Evolutionary conservation across 176 grass and related monocot genomes (phyloP), one percentile per base, ranked within the genome.

Genomic region (Microstegium vimineum): DNA sequence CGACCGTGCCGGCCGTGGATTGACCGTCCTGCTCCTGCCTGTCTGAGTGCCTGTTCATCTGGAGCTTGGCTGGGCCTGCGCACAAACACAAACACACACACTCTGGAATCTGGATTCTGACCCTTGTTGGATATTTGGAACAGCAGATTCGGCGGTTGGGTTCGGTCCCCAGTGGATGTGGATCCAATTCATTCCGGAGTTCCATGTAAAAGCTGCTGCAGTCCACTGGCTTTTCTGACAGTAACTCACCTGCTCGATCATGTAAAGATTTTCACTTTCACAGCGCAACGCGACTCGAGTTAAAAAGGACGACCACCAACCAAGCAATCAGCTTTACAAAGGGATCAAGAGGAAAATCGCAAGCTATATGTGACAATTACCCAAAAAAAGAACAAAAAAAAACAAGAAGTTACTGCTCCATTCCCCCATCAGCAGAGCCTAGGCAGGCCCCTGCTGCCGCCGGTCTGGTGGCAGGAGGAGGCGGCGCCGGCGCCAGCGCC

Each of bases 371-470:
- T 17, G 34, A 33, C 66, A 80, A 1, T 54, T 28, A 70, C 49
- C 54, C 32, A 23, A 34, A 40, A 52, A 1, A 66, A 25, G 8
- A 3, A 30, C 0, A 14, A 16, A 41, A 14, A 36, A 37, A 6
- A 54, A 9, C 22, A n/a, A 12, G 22, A 26, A 37, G n/a, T 68
- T 68, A 4, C 30, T 8, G 7, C 7, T 22, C 9, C 12, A 11
- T 1, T 1, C 9, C 20, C 8, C 23, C n/a, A n/a, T 88, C 32
- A 95, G 77, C 96, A 99, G 28, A 99, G 87, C 79, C 89, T 93
- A 42, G 93, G 91, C 85, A 95, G 41, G 26, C 87, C 91, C 22
- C 77, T 93, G n/a, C n/a, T n/a, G 8, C 71, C 67, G 34, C 78
- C 73, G 71, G 65, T 54, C 27, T 84, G 86, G 54, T 89, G 69